A percentile compares a stretch with the other conserved stretches of the same genome.
Evolutionary conservation across 2,329 filamentous ascomycete species (phyloP).

Genomic region (Pseudocercospora fijiensis): DNA sequence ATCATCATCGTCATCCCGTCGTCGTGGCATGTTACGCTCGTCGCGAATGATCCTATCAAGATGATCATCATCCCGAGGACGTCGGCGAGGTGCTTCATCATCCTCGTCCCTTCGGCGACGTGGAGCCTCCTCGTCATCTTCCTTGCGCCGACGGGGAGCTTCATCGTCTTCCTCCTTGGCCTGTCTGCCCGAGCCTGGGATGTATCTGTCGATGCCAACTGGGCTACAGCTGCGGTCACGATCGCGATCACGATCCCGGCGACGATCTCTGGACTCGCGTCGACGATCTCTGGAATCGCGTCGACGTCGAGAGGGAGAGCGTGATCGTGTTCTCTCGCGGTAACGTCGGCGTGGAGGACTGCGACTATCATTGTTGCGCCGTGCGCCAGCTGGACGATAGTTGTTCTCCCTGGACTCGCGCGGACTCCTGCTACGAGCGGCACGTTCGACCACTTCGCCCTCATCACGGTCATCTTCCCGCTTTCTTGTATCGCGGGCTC

Average conservation of each 20-base stretch:
- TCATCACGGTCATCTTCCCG: constrained; percentile 30
- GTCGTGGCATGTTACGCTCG: constrained; percentile 19
- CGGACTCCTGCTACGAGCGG: constrained; percentile 24
- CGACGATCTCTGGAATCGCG: constrained; percentile 19
- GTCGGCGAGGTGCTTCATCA: constrained; percentile 24
- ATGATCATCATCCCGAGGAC: constrained; percentile 23
- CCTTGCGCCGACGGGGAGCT: constrained; percentile 32
- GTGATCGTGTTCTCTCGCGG: constrained; percentile 26
- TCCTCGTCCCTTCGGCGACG: constrained; percentile 19
- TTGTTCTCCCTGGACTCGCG: constrained; percentile 20
- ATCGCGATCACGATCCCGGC: constrained; percentile 22
- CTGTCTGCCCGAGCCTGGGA: constrained; percentile 34
- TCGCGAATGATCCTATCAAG: constrained; percentile 21
- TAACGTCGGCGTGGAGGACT: constrained; percentile 27
- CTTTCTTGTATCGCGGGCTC: constrained; percentile 10
- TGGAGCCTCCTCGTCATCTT: constrained; percentile 23
- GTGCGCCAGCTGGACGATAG: constrained; percentile 21
- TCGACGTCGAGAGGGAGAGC: constrained; percentile 23
- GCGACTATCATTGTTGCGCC: constrained; percentile 29
- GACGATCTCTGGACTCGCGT: constrained; percentile 20
- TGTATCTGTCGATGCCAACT: constrained; percentile 42
- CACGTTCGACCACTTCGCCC: constrained; percentile 35
- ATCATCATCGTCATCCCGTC: constrained; percentile 8
- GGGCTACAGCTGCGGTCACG: constrained; percentile 34
- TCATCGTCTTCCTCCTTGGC: constrained; percentile 31